Evolutionary conservation across 768 basidiomycete species (phyloP), one percentile per base, ranked within the genome.

Genomic region (Phylloporus rhodoxanthus): DNA sequence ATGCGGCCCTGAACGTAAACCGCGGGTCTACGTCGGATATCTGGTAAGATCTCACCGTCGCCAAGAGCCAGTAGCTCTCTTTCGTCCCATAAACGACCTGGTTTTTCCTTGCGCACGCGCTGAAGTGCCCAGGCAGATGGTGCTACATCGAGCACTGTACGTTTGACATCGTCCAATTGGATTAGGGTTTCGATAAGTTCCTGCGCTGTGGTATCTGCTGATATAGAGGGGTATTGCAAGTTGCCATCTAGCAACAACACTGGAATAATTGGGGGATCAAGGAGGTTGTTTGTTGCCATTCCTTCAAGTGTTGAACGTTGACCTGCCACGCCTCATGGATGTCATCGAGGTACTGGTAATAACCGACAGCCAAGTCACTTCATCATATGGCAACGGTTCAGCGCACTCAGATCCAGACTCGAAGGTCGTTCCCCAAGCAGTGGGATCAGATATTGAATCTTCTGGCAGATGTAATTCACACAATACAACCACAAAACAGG

Each of bases 111-210:
- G 41, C 84, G 74, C 39, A 87, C 75, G 46, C 64, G 70, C 64
- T 87, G 87, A 51, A 91, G 64, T 19, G 79, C 84, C 87, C 88
- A 91, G 5, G 76, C 79, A 46, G 64, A 66, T 26, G 81, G 76
- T 37, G 76, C 68, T 14, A 84, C 68, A 56, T 79, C 81, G 3
- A 85, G 70, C 14, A 82, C 65, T 33, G 82, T 82, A 15, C 65
- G 56, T 56, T 69, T 76, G 50, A 84, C 72, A 19, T 78, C 77
- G 19, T 78, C 75, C 21, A 70, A 57, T 11, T 62, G 58, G 32
- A 76, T 61, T 39, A 89, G 69, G 30, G 65, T 62, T 45, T 79
- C 69, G 36, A 89, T 71, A 8, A 87, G 79, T 57, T 85, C 80
- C 58, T 80, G 71, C 17, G 76, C 80, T 0, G 73, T 79, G 30